Evolutionary conservation across 805 yeast species (phyloP), one percentile per base, ranked within the genome.

Genomic region (Saccharomycopsis oosterbeekiorum): DNA sequence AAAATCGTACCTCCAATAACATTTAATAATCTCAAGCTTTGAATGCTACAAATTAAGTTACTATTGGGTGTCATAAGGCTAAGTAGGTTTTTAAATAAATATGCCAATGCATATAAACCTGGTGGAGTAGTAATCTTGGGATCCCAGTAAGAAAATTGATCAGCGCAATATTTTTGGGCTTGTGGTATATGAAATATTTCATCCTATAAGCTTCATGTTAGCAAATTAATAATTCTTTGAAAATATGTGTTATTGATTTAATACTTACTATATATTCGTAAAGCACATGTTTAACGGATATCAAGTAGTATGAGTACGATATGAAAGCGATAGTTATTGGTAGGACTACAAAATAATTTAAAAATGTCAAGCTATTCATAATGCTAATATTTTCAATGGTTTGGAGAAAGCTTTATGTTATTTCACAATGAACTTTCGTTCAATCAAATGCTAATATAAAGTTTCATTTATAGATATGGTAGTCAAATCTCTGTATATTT

Each of bases 81-180:
- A 17, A 64, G 51, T 42, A 73, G 58, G 43, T 70, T 68, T 21
- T 74, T 66, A 66, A 72, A 74, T 0, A 74, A 8, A 65, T 71
- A 74, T 1, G 81, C 80, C 12, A 84, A 64, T 2, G 78, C 57
- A 70, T 94, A 93, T 17, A 93, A 75, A 0, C 98, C 99, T 0
- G 98, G 98, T 1, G 99, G 99, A 0, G 99, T 94, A 1, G 99
- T 93, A 70, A 94, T 90, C 69, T 93, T 92, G 12, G 84, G 79
- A 71, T 94, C 90, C 97, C 97, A 91, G 0, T 74, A 68, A n/a
- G 65, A 59, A 74, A 84, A 90, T 58, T 83, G 75, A 12, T 86
- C 86, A 1, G 70, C 66, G 62, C 89, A 80, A 68, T 87, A 91
- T 56, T 75, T 78, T 62, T 82, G 78, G 6, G 96, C 84, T 76